Base-by-base conservation (phyloP, 1,284 basidiomycete genomes). In the Naganishia cerealis region DNA sequence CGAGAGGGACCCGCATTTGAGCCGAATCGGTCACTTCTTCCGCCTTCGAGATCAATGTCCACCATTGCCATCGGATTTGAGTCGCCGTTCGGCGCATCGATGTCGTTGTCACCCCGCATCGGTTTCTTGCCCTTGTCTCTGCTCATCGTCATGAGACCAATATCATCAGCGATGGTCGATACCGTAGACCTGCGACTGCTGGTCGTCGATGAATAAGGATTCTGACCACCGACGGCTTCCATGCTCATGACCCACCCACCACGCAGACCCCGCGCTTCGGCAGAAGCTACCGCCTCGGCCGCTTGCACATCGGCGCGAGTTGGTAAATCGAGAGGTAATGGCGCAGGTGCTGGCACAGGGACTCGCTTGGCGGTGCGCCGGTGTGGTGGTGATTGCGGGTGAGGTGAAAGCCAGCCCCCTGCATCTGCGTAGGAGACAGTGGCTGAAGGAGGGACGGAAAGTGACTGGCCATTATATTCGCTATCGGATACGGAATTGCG, bases 251-350 rank as follows among this genome's bases (percentile, higher is more conserved):
- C 76, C 81, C 81, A 82, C 13, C 81, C 81, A 12, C 81, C 81
- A 29, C 81, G 74, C 12, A 81, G 71, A 0, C 79, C 78, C 4
- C 73, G 73, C 5, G 71, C 59, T 70, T 82, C 81, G 18, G 80
- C 81, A 16, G 71, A 67, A 18, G 78, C 77, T 36, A 82, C 80
- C 0, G 80, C 81, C n/a, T 77, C 71, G 59, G 78, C 78, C 3
- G 81, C 80, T 70, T 81, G 78, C 0, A 82, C 76, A 62, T 82
- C 81, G 0, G 80, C 80, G 2, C 81, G 76, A 0, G 80, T 82
- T 1, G 81, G 81, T 33, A 82, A 72, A 67, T 82, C 80, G 21
- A 81, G 72, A 16, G 76, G 72, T 0, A 71, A 69, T 5, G 77
- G 75, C 0, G 74, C 73, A 1, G 80, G 79, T 0, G 75, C 55